Percentiles rank a stretch among this genome's conserved stretches.
phyloP scores from a whole-genome alignment of 192 early-diverging fungal genomes.

The Geranomyces variabilis region DNA sequence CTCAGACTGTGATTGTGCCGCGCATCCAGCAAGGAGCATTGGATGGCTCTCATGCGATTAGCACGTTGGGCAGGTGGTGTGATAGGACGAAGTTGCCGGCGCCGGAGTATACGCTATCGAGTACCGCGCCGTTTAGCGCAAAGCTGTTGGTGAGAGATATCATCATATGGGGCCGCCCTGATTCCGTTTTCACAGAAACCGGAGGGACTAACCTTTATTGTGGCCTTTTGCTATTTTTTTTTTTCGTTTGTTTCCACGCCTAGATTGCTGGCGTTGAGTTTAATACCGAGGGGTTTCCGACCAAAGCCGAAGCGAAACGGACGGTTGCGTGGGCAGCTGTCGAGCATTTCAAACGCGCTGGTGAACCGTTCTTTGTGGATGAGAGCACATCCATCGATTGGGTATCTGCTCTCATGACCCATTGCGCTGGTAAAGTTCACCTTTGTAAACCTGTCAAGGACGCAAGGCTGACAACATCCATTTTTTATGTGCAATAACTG shows the following conservation, averaged over 20 bases:
- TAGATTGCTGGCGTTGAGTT: not conserved
- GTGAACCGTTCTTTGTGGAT: not conserved
- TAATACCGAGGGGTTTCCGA: conserved; percentile 1
- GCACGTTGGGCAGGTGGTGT: not conserved
- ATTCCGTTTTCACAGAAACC: too few species aligned
- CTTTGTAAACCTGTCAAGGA: too few species aligned
- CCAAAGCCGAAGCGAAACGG: not conserved
- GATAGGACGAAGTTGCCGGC: not conserved
- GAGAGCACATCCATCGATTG: not conserved
- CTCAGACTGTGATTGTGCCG: not conserved
- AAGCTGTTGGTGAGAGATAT: not conserved
- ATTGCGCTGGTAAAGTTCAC: too few species aligned
- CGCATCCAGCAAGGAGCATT: not conserved
- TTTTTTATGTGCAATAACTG: too few species aligned
- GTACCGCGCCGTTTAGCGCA: not conserved
- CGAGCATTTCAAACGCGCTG: not conserved
- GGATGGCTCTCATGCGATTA: not conserved
- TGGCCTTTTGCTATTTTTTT: not conserved
- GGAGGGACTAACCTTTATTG: too few species aligned
- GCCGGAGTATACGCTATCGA: not conserved
- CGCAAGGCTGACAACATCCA: too few species aligned
- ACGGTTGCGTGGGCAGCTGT: conserved; percentile 5
- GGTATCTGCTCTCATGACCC: too few species aligned
- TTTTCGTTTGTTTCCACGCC: not conserved
- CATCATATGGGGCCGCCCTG: too few species aligned